Base-by-base conservation (phyloP, 2,329 filamentous ascomycete genomes). In the Torrubiella hemipterigena region DNA sequence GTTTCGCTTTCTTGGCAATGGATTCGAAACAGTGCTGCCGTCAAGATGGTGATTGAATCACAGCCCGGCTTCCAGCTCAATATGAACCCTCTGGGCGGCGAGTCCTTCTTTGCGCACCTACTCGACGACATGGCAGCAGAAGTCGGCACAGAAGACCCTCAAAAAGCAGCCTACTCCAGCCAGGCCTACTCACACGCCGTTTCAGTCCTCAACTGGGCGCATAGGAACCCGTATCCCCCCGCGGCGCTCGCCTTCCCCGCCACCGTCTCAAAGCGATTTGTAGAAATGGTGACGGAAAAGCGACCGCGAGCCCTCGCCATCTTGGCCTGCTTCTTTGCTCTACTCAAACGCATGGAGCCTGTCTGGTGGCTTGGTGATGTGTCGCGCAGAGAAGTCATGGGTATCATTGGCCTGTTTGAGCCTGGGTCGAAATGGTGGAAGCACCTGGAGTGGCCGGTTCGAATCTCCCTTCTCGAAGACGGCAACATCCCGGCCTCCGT, bases 281-380 rank as follows among this genome's bases (percentile, higher is more conserved):
- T 74, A 42, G 73, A 73, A 34, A 62, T 73, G 18, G 61, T 82
- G 10, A 65, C 69, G 38, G 58, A 63, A 32, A 65, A 69, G 35
- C 63, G 69, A 10, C 75, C 75, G 2, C 69, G 75, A 10, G 73
- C 75, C 2, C 58, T 81, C 17, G 66, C 69, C 19, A 73, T 79
- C 21, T 61, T 80, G 2, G 75, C 74, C 6, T 75, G 71, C 48
- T 81, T 78, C 49, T 79, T 79, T 43, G 75, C 73, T 17, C 55
- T 79, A 22, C 58, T 81, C 28, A 76, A 76, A 45, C 65, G 65
- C 20, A 59, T 79, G 38, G 69, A 77, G 37, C 51, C 61, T 12
- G 58, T 75, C 12, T 84, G 79, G 79, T 84, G 79, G 78, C 56
- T 82, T 17, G 65, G 73, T 14, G 75, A 77, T 23, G 76, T 80